Conservation (phyloP, 257 asterid genomes). For the Nicotiana benthamiana region DNA sequence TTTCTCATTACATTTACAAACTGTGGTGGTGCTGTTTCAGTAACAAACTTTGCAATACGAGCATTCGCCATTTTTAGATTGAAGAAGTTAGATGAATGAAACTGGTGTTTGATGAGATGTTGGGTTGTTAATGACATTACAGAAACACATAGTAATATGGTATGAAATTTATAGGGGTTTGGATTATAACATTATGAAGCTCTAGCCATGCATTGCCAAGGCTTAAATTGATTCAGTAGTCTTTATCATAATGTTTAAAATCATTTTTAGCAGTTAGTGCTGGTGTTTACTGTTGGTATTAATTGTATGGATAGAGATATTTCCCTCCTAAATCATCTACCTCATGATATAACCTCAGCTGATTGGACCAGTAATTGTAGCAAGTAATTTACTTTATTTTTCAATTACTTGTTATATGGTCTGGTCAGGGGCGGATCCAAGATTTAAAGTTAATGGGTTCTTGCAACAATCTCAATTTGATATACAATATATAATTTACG, state of each 20-base stretch:
- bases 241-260: slow-evolving; percentile 10
- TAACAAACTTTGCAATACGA: slow-evolving; percentile 43
- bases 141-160: too few relatives aligned
- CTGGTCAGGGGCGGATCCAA: too few relatives aligned
- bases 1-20: slow-evolving; percentile 41
- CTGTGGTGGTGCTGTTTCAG: slow-evolving; percentile 58
- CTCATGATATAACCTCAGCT: background rate
- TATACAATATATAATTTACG: too few relatives aligned
- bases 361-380: too few relatives aligned
- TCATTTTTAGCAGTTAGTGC: slow-evolving; percentile 32
- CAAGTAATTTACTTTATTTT: too few relatives aligned
- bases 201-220: background rate
- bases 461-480: too few relatives aligned
- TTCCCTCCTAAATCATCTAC: background rate
- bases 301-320: slow-evolving; percentile 4
- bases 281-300: slow-evolving; percentile 34
- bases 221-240: slow-evolving; percentile 15
- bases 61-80: slow-evolving; percentile 38
- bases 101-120: background rate
- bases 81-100: too few relatives aligned
- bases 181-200: slow-evolving; percentile 6
- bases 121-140: background rate
- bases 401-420: too few relatives aligned
- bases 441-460: too few relatives aligned
- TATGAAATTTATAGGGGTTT: slow-evolving; percentile 11